Conservation (phyloP, 2,329 filamentous ascomycete species). For the Pseudocercospora ulei region DNA sequence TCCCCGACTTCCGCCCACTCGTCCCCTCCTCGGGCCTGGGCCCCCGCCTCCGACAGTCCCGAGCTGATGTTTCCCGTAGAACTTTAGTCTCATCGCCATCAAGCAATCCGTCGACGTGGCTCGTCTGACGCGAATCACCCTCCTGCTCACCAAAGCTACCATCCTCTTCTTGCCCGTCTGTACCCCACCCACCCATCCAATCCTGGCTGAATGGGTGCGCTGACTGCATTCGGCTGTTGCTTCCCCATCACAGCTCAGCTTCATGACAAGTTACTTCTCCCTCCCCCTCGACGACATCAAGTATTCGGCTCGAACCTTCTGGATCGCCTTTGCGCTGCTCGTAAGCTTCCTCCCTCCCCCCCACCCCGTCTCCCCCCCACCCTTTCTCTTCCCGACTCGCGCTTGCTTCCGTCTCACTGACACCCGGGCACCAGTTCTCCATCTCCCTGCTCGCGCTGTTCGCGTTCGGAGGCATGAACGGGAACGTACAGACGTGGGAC, state of each 20-base stretch:
- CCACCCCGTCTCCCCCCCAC: too few species aligned
- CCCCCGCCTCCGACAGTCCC: constrained; percentile 7
- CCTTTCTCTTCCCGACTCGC: not conserved
- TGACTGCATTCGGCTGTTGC: too few species aligned
- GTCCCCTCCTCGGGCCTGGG: not conserved
- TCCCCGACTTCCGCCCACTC: not conserved
- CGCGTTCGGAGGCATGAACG: constrained; percentile 49
- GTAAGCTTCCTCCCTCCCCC: too few species aligned
- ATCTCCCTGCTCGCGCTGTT: constrained; percentile 52
- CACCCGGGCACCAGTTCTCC: constrained; percentile 36
- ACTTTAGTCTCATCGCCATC: constrained; percentile 67
- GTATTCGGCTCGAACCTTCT: constrained; percentile 56
- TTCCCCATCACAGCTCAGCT: too few species aligned
- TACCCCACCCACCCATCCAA: too few species aligned
- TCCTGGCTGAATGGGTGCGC: too few species aligned
- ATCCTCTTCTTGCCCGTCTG: constrained; percentile 67
- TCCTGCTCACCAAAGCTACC: constrained; percentile 63
- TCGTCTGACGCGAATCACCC: constrained; percentile 59
- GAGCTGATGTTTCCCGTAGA: constrained; percentile 40
- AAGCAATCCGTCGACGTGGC: constrained; percentile 65
- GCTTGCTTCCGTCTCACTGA: not conserved
- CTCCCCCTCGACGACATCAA: constrained; percentile 53
- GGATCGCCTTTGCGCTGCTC: constrained; percentile 57
- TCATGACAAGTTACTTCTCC: constrained; percentile 63
- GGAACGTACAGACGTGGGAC: constrained; percentile 43